Base-by-base conservation (phyloP, 495 filamentous ascomycete species). In the Immersiella caudata region DNA sequence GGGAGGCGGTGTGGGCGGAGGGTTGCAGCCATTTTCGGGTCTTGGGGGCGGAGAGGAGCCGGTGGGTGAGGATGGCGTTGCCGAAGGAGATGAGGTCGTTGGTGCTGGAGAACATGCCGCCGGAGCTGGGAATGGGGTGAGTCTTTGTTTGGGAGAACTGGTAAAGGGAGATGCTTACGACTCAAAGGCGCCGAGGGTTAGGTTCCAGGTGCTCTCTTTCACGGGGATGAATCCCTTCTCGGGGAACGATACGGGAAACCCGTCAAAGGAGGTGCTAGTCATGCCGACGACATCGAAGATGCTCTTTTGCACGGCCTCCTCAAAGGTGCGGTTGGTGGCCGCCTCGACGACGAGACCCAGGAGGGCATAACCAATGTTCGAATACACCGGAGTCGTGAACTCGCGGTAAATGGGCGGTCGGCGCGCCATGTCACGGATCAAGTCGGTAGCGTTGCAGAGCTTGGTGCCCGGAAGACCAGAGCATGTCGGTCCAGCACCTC, bases 11-110 rank as follows among this genome's bases (percentile, higher is more conserved):
- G 52, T 81, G 78, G 2, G 81, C 67, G 1, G 51, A 20, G 0
- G 86, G 87, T 67, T 87, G 86, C 70, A 89, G 73, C 86, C 86
- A 89, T 46, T 80, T 68, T 65, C 83, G 79, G 0, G 86, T 89
- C 27, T 75, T 70, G 18, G 71, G 57, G 0, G 76, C 57, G 0
- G 80, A 68, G 7, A 88, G 73, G 16, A 88, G 64, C 0, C 73
- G 74, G 46, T 78, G 75, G 50, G 79, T 79, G 14, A 88, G 79
- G 63, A 88, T 83, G 29, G 29, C 29, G 29, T 33, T 33, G 29
- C 29, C 29, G 29, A 33, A 33, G 29, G 29, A 33, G 29, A 79
- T 71, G 60, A 89, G 74, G 69, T 89, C 86, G 26, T 78, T 80
- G n/a, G 79, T 78, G 35, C 79, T 82, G 8, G 86, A 87, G 70